Base-by-base conservation (phyloP, 2,329 filamentous ascomycete species). In the Cordyceps militaris region DNA sequence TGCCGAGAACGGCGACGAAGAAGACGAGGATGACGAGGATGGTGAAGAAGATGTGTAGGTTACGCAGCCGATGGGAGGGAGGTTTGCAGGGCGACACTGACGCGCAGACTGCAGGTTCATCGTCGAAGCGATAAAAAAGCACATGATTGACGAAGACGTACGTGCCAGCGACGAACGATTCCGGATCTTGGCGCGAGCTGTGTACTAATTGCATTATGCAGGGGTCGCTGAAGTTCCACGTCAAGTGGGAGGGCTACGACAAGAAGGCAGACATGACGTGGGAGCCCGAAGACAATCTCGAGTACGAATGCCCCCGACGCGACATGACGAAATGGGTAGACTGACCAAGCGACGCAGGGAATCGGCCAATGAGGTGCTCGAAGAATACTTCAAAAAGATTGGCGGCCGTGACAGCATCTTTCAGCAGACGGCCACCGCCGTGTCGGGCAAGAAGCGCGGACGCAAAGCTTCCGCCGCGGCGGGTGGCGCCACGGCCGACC, bases 231-330 rank as follows among this genome's bases (percentile, higher is more conserved):
- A 77, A 79, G 48, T 91, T 87, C 66, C 79, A 86, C 53, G 87
- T 60, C 36, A 91, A 93, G 66, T 94, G 89, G 89, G 83, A 89
- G 62, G 89, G 89, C 3, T 94, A 86, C 61, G 82, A 88, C 0
- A 81, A 85, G 61, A 83, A 85, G 61, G 70, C 75, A 0, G 89
- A 94, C 63, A 73, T 82, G 65, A 94, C 89, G 0, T 93, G 88
- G 89, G 89, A 94, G 67, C 85, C 87, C 0, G 85, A 89, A 64
- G 82, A 84, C 11, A 92, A 91, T 63, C 74, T 90, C 60, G 36
- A 53, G 26, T 51, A 46, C 13, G 19, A 13, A 38, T 42, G 11
- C n/a, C n/a, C 38, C 34, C n/a, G 21, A 21, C 7, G n/a, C 38
- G 11, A 4, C 8, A 7, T 7, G 21, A 28, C 10, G 19, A 26